Base-by-base conservation (phyloP, 176 grass and related monocot genomes). In the Eragrostis curvula region DNA sequence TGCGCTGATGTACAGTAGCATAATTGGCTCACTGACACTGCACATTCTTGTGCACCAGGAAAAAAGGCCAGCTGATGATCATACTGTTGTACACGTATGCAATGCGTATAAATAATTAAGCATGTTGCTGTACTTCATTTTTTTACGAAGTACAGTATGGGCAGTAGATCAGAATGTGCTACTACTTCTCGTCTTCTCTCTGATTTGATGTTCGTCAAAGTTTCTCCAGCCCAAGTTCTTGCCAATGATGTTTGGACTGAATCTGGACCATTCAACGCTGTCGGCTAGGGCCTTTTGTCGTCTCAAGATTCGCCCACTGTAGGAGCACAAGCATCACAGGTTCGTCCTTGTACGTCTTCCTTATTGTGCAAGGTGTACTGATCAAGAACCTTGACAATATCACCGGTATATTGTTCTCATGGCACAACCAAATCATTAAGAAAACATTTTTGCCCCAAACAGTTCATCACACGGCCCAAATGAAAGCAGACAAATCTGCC, bases 231-330 rank as follows among this genome's bases (percentile, higher is more conserved):
- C 52, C 17, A 7, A 8, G 5, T 55, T 55, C 18, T 55, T 55
- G 52, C 49, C 52, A 55, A 55, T 20, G 52, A 21, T 55, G 1
- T 53, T 21, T 9, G 18, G 52, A 56, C 18, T 39, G 52, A 75
- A 75, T 58, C 73, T 58, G 20, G 42, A 75, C 72, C 52, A 8
- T 43, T 75, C 73, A 57, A 75, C 41, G 59, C 5, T 75, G 73
- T 75, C 36, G 73, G 53, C 73, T 43, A 44, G 32, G 32, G 32
- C 32, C 32, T 36, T 36, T 68, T 13, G 14, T 70, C 20, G 67
- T 70, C 20, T 7, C 36, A 59, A 58, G 73, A 75, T 60, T 76
- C 73, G 3, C 28, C 73, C 70, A 8, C 55, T 76, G 55, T 76
- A 60, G 6, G 13, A 60, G n/a, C 39, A 27, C 73, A 43, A 76